A percentile compares a stretch with the other conserved stretches of the same genome.
These are phyloP conservation scores for Ceratobasidium papillatum DNA, from an alignment of 1,284 basidiomycete species.

Conservation along the genomic window DNA sequence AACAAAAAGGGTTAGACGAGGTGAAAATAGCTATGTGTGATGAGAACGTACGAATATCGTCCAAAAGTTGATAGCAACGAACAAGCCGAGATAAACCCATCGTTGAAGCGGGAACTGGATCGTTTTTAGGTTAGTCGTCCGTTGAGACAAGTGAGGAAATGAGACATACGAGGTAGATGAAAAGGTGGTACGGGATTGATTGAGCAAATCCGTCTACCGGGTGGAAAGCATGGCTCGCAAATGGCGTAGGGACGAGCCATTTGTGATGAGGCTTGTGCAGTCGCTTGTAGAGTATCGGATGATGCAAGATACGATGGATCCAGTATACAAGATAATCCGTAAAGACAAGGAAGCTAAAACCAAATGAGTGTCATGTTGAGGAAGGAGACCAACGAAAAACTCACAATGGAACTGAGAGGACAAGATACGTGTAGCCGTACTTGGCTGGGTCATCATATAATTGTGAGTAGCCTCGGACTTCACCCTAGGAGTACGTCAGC, in stretches of 20 bases:
- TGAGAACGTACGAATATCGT: slow-evolving; percentile 74
- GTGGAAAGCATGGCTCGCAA: slow-evolving; percentile 97
- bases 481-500: slow-evolving; percentile 56
- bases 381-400: slow-evolving; percentile 49
- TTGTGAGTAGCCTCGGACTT: slow-evolving; percentile 86
- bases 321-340: slow-evolving; percentile 95
- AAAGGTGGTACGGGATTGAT: slow-evolving; percentile 94
- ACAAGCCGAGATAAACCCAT: slow-evolving; percentile 79
- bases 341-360: slow-evolving; percentile 79
- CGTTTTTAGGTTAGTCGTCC: not conserved
- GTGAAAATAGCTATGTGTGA: slow-evolving; percentile 3
- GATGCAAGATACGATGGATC: slow-evolving; percentile 92
- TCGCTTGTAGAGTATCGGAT: slow-evolving; percentile 87
- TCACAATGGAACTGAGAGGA: slow-evolving; percentile 70
- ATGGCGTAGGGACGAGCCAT: slow-evolving; percentile 97
- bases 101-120: slow-evolving; percentile 85
- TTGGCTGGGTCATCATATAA: slow-evolving; percentile 82
- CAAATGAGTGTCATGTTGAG: not conserved
- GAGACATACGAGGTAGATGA: slow-evolving; percentile 70
- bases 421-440: slow-evolving; percentile 72
- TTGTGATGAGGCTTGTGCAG: slow-evolving; percentile 98
- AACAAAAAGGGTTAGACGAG: slow-evolving; percentile 5
- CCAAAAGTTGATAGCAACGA: slow-evolving; percentile 92
- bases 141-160: not conserved
- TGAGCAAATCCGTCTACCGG: slow-evolving; percentile 94